Base-by-base conservation (phyloP, 305 asterid species). In the Fraxinus floribunda region DNA sequence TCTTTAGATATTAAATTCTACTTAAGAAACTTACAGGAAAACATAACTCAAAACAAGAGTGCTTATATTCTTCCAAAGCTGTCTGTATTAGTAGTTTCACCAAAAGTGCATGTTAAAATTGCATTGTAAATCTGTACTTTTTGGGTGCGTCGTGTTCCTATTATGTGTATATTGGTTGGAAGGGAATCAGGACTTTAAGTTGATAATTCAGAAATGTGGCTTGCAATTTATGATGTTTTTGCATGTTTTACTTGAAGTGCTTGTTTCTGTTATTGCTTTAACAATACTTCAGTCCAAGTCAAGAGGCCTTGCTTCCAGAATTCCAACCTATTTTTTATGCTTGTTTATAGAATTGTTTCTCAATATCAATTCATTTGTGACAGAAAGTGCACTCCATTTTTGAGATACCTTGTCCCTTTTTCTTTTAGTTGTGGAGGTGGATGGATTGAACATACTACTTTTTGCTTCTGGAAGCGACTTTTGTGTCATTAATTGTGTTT, bases 291-390 rank as follows among this genome's bases (percentile, higher is more conserved):
- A 35, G 75, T 36, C 32, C 78, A 75, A 34, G 35, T 84, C 8
- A 18, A 76, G 52, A 39, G 75, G 73, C 78, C 60, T 76, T 73
- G 75, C 79, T 46, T 70, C 82, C 76, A 32, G 75, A 64, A 62
- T 70, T 75, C 22, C 41, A 71, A 34, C 77, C 32, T 68, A 60
- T 18, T 29, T 36, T 0, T 79, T 30, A 24, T 55, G 77, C 32
- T 55, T 22, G 46, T 74, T 32, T 29, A 66, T 73, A 38, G 15
- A 13, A 36, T 35, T 29, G 7, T 72, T 70, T 36, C 74, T 60
- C 22, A 16, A 1, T 26, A 66, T 26, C 74, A 66, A 66, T 66
- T 29, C 35, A 66, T 66, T 26, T 29, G 35, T 10, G 36, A 22
- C 36, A 66, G 74, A 66, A 66, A 4, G 20, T 34, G 36, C 77